Conservation (phyloP, 2,329 filamentous ascomycete species). For the Tympanopsis confertula region DNA sequence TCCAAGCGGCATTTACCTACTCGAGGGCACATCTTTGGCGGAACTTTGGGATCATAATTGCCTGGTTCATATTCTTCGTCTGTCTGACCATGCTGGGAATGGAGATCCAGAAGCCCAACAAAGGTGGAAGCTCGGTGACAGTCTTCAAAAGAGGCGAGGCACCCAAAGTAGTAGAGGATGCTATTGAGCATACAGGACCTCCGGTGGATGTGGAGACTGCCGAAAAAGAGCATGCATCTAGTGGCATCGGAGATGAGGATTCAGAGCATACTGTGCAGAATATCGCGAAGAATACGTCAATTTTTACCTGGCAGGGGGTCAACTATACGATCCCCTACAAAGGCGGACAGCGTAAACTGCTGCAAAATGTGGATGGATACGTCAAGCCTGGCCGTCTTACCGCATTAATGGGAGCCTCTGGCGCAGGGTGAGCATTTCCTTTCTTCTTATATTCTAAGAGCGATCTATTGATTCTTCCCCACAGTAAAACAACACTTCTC, state of each 20-base stretch:
- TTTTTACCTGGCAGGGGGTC: conserved; percentile 40
- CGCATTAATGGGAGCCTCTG: conserved; percentile 59
- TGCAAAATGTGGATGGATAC: conserved; percentile 72
- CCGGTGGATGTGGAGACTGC: conserved; percentile 38
- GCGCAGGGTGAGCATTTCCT: conserved; percentile 15
- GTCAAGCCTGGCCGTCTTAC: conserved; percentile 73
- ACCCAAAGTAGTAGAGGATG: conserved; percentile 42
- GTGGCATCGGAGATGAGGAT: conserved; percentile 10
- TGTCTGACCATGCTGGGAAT: conserved; percentile 22
- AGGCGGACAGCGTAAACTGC: conserved; percentile 51
- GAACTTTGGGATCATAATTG: conserved; percentile 38
- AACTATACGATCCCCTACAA: conserved; percentile 42
- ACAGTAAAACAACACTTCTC: conserved; percentile 64
- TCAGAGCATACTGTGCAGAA: conserved; percentile 22
- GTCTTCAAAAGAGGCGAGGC: conserved; percentile 53
- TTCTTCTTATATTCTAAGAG: conserved; percentile 14
- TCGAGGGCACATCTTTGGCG: conserved; percentile 47
- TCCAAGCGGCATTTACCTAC: conserved; percentile 40
- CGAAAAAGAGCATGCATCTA: conserved; percentile 13
- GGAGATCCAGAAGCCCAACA: conserved; percentile 44
- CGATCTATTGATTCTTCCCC: background rate
- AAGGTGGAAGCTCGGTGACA: conserved; percentile 45
- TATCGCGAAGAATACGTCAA: conserved; percentile 48
- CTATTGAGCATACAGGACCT: conserved; percentile 38
- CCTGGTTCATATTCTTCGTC: conserved; percentile 35